Percentiles rank a stretch among this genome's conserved stretches.
These are phyloP conservation scores for Colletotrichum abscissum DNA, from an alignment of 2,329 filamentous ascomycete species.

Conservation along the genomic window DNA sequence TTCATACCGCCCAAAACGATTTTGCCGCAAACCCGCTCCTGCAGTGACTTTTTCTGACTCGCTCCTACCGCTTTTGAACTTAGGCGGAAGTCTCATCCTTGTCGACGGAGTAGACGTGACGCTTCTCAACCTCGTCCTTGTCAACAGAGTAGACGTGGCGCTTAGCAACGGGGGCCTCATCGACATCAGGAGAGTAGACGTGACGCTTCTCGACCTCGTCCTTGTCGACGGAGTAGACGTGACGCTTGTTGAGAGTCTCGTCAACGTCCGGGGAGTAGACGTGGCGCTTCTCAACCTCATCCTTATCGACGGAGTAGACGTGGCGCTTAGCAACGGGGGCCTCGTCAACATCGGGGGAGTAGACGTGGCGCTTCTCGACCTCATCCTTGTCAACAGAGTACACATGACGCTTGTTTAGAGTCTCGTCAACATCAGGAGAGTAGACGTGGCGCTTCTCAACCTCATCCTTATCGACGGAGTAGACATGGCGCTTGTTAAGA, in stretches of 20 bases:
- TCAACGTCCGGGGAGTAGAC: background rate
- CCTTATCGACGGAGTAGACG: background rate
- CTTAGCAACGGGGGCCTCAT: background rate
- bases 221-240: background rate
- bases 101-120: background rate
- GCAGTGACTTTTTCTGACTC: background rate
- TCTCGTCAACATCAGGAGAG: no score
- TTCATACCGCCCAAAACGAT: background rate
- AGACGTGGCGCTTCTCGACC: background rate
- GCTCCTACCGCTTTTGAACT: background rate
- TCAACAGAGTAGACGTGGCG: background rate
- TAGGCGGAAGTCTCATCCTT: background rate
- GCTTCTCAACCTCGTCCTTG: background rate
- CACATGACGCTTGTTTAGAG: no score
- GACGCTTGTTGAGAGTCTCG: background rate
- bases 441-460: no score
- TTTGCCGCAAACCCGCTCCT: background rate
- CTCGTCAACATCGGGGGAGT: background rate
- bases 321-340: background rate
- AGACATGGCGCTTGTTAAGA: no score
- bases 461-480: no score
- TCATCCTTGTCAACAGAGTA: no score
- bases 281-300: background rate
- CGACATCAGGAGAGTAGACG: background rate
- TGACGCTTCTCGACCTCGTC: background rate